Evolutionary conservation across 2,329 filamentous ascomycete genomes (phyloP).

Genomic region (Coleophoma eucalyptorum): DNA sequence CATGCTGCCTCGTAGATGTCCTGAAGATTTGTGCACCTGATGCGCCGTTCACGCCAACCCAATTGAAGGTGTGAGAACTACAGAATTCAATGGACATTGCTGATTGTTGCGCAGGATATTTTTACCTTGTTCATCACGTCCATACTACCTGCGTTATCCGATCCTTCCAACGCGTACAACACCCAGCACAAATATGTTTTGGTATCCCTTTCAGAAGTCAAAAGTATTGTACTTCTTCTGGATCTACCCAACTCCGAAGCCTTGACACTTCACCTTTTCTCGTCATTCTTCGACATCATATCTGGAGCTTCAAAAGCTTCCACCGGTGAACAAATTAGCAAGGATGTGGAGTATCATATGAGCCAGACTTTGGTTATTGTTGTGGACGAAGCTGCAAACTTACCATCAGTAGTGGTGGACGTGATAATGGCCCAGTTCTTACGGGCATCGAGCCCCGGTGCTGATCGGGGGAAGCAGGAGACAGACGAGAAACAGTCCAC

Average conservation of each 20-base stretch:
- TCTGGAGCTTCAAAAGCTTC: slow-evolving; percentile 72
- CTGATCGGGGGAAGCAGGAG: slow-evolving; percentile 44
- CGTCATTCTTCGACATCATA: slow-evolving; percentile 86
- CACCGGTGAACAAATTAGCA: slow-evolving; percentile 78
- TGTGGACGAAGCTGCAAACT: slow-evolving; percentile 76
- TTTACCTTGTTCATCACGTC: slow-evolving; percentile 84
- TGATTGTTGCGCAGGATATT: slow-evolving; percentile 64
- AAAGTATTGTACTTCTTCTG: slow-evolving; percentile 88
- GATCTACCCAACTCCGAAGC: slow-evolving; percentile 81
- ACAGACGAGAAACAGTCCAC: slow-evolving; percentile 77
- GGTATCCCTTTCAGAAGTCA: slow-evolving; percentile 83
- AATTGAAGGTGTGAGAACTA: slow-evolving; percentile 69
- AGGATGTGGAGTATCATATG: slow-evolving; percentile 92
- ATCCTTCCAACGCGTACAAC: slow-evolving; percentile 87
- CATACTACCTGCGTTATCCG: slow-evolving; percentile 79
- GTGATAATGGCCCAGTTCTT: slow-evolving; percentile 95
- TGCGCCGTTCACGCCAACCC: slow-evolving; percentile 85
- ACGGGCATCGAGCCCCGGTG: slow-evolving; percentile 71
- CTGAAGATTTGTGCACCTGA: slow-evolving; percentile 89
- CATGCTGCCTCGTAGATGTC: slow-evolving; percentile 89
- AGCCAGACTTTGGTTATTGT: slow-evolving; percentile 79
- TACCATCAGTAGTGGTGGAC: slow-evolving; percentile 82
- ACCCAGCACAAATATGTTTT: slow-evolving; percentile 90
- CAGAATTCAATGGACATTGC: neutral
- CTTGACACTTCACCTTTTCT: slow-evolving; percentile 79